Percentiles rank a stretch among this genome's conserved stretches.
Evolutionary conservation across 495 filamentous ascomycete species (phyloP).

Genomic region (Geoglossum glabrum): DNA sequence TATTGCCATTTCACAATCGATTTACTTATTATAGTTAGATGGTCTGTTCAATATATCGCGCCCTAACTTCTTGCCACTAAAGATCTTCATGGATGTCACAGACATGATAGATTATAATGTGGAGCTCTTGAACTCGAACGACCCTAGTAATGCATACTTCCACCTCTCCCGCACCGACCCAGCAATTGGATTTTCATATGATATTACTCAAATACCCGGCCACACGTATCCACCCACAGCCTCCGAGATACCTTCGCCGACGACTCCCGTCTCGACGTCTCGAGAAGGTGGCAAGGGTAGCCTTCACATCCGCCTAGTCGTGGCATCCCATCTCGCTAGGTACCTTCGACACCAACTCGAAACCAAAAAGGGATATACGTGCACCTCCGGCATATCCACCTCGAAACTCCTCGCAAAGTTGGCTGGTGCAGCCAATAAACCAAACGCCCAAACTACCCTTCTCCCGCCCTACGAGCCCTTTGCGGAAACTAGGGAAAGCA

Average conservation of each 20-base stretch:
- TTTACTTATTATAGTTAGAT: background rate
- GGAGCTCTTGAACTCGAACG: slow-evolving; percentile 43
- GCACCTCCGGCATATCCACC: slow-evolving; percentile 71
- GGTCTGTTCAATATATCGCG: background rate
- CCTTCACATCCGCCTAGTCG: slow-evolving; percentile 30
- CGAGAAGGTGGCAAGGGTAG: slow-evolving; percentile 5
- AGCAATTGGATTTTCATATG: slow-evolving; percentile 56
- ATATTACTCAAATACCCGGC: slow-evolving; percentile 42
- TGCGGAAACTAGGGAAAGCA: slow-evolving; percentile 18
- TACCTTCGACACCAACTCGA: slow-evolving; percentile 54
- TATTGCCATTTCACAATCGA: slow-evolving; percentile 12
- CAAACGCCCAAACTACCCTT: slow-evolving; percentile 66
- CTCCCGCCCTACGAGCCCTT: slow-evolving; percentile 34
- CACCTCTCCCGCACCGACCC: slow-evolving; percentile 56
- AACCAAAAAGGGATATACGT: slow-evolving; percentile 61
- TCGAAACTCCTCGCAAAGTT: slow-evolving; percentile 73
- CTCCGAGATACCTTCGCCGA: background rate
- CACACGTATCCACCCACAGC: slow-evolving; percentile 29
- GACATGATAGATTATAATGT: slow-evolving; percentile 70
- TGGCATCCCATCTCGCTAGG: slow-evolving; percentile 56
- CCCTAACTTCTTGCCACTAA: background rate
- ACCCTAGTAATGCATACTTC: slow-evolving; percentile 54
- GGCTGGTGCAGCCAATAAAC: slow-evolving; percentile 68
- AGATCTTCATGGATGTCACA: slow-evolving; percentile 58
- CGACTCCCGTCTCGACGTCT: background rate